Percentiles rank a stretch among this genome's conserved stretches.
Conservation (phyloP, 108 stramenopile species). For the Aurantiochytrium sp. region DNA sequence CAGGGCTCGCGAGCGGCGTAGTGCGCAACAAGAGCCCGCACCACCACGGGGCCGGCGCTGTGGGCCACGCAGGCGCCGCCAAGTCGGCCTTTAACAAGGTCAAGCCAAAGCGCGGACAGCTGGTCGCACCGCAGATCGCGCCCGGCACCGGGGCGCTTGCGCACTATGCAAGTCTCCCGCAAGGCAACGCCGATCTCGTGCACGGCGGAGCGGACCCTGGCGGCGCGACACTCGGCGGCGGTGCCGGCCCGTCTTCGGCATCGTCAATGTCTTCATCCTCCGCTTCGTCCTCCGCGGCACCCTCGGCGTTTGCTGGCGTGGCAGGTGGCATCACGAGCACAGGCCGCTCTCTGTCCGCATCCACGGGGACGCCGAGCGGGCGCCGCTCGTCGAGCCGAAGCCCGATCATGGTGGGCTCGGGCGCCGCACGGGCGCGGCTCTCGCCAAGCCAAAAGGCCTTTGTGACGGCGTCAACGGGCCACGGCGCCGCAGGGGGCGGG, state of each 20-base stretch:
- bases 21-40: not conserved
- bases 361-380: no score
- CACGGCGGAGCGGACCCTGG: not conserved
- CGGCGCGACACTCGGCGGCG: not conserved
- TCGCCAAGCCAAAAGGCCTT: not conserved
- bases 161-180: no score
- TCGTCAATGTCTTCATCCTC: not conserved
- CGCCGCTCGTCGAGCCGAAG: no score
- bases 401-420: no score
- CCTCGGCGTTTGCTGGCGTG: no score
- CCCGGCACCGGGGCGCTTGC: no score
- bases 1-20: not conserved
- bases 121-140: not conserved
- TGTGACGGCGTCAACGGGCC: not conserved
- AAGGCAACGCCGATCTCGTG: not conserved
- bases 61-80: not conserved
- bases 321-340: no score
- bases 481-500: no score
- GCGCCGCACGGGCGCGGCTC: not conserved
- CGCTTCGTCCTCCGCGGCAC: not conserved
- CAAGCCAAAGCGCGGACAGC: not conserved
- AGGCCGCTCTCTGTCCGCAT: no score
- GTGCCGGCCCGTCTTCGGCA: not conserved
- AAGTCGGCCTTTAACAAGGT: slow-evolving; percentile 12
- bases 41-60: not conserved